These are phyloP conservation scores for Jaapia argillacea DNA, from an alignment of 768 basidiomycete genomes.

Conservation along the genomic window DNA sequence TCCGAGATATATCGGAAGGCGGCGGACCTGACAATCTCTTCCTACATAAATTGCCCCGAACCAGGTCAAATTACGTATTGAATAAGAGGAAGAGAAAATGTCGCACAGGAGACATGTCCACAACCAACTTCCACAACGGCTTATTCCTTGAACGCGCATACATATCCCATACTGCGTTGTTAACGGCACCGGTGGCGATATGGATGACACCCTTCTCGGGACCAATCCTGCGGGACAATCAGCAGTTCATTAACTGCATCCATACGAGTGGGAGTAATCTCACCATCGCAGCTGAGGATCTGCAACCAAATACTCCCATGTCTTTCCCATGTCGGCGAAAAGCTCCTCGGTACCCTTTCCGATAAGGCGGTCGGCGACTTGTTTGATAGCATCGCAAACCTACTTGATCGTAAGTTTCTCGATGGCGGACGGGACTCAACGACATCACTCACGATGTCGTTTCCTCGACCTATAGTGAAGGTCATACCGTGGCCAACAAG, in stretches of 20 bases:
- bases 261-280: not conserved
- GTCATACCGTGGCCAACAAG: constrained; percentile 91
- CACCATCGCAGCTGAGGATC: constrained; percentile 91
- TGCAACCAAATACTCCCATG: constrained; percentile 79
- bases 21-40: constrained; percentile 66
- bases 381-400: constrained; percentile 76
- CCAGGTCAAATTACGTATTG: not conserved
- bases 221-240: constrained; percentile 50
- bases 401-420: constrained; percentile 14
- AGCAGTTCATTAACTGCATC: not conserved
- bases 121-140: constrained; percentile 90
- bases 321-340: constrained; percentile 84
- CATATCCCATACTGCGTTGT: constrained; percentile 95
- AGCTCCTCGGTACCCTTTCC: constrained; percentile 76
- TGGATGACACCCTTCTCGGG: constrained; percentile 96
- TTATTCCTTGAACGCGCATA: constrained; percentile 71
- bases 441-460: constrained; percentile 65
- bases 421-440: not conserved
- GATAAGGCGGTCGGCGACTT: constrained; percentile 72
- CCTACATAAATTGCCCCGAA: constrained; percentile 35
- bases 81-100: not conserved
- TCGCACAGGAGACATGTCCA: constrained; percentile 75
- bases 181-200: constrained; percentile 79
- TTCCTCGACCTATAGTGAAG: constrained; percentile 90
- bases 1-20: constrained; percentile 91